Base-by-base conservation (phyloP, 306 rosid genomes). In the Luffa acutangula region DNA sequence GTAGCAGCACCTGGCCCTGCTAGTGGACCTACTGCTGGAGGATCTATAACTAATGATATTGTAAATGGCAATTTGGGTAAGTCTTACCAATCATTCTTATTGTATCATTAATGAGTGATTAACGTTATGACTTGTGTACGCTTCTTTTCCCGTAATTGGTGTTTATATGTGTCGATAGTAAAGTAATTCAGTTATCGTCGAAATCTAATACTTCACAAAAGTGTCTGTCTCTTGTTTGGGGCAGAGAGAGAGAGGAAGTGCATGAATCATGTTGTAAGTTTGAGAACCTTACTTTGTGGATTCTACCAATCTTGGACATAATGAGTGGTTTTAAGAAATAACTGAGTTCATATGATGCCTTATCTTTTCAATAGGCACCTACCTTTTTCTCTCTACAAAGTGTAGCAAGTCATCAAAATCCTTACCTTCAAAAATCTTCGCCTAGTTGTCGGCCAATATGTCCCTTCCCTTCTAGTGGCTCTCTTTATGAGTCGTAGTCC, bases 21-120 rank as follows among this genome's bases (percentile, higher is more conserved):
- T 72, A 79, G 64, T 59, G 88, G 87, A 82, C 81, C 84, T 86
- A 74, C 81, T 56, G 79, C 69, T 72, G 90, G 85, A 78, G 83
- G 88, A 78, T 80, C 83, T 76, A 78, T 79, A 63, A 4, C 83
- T 63, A 83, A 85, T 60, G 88, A 87, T 80, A 64, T 77, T 56
- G 83, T 77, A 20, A 83, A 82, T 83, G 87, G 82, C 58, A 87
- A 81, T 67, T 85, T 79, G 72, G 82, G 90, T 81, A 53, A 76
- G 90, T 87, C 76, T 80, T 12, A 11, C 25, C 9, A 25, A 72
- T 57, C 57, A 5, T 49, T 60, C 52, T 72, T 49, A 62, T 13
- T 45, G 11, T 12, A 31, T 45, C 79, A 49, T 25, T 63, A 12
- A 17, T 4, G 4, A 78, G 48, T 8, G 9, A 17, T 51, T 39